Percentiles rank a stretch among this genome's conserved stretches.
Conservation (phyloP, 1,284 basidiomycete genomes). For the Malassezia nana region DNA sequence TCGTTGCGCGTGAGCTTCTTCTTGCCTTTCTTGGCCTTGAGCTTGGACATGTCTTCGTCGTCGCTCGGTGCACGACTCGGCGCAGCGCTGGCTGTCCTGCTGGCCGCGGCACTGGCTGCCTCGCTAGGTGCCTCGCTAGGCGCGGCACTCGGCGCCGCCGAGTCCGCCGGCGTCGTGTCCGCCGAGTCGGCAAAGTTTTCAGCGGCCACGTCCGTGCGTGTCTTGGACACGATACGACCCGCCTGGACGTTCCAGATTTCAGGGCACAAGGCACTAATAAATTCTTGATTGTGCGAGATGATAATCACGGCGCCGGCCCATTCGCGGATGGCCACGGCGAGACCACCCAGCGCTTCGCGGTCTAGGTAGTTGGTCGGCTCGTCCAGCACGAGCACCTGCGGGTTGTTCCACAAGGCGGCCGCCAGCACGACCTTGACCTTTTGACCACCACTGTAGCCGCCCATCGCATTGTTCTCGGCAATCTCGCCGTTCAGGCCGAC, state of each 20-base stretch:
- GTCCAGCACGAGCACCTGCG: conserved; percentile 42
- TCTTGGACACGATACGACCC: conserved; percentile 73
- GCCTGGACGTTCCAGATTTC: conserved; percentile 60
- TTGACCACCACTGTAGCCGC: conserved; percentile 55
- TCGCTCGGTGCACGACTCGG: conserved; percentile 50
- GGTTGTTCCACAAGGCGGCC: conserved; percentile 48
- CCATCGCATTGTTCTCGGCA: conserved; percentile 46
- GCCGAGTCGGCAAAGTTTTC: conserved; percentile 56
- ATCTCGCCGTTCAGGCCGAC: conserved; percentile 72
- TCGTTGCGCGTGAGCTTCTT: conserved; percentile 48
- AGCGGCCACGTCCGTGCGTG: conserved; percentile 72
- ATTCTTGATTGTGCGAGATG: conserved; percentile 74
- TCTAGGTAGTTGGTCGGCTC: conserved; percentile 82
- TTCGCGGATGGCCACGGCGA: conserved; percentile 89
- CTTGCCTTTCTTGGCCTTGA: conserved; percentile 48
- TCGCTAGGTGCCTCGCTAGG: conserved; percentile 41
- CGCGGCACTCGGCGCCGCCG: conserved; percentile 56
- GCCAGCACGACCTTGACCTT: conserved; percentile 74
- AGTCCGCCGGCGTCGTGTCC: conserved; percentile 59
- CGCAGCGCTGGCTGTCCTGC: conserved; percentile 48
- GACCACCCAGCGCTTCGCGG: conserved; percentile 65
- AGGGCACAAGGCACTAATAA: conserved; percentile 45
- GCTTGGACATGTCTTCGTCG: conserved; percentile 46
- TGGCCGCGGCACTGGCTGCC: conserved; percentile 12
- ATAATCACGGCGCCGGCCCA: conserved; percentile 95